These are phyloP conservation scores for Rhinocladiella mackenziei DNA, from an alignment of 2,329 filamentous ascomycete species.

Conservation along the genomic window DNA sequence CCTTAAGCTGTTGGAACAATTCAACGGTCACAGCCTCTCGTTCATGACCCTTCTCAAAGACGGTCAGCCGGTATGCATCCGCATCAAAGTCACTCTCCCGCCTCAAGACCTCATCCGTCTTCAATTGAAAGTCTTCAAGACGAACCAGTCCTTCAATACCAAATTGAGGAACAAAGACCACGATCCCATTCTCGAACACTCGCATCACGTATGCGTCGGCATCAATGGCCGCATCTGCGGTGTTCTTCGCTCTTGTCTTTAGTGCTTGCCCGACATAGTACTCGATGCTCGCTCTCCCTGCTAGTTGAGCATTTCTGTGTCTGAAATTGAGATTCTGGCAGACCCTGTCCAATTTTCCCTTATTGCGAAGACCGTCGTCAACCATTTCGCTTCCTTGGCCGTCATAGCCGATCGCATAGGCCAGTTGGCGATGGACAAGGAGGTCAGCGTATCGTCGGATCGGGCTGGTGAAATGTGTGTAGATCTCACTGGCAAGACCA, in stretches of 20 bases:
- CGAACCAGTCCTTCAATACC: conserved; percentile 91
- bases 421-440: conserved; percentile 87
- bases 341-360: conserved; percentile 81
- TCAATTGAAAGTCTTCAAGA: conserved; percentile 77
- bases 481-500: conserved; percentile 91
- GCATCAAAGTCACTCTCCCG: conserved; percentile 79
- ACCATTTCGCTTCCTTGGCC: conserved; percentile 56
- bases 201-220: conserved; percentile 97
- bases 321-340: conserved; percentile 98
- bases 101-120: conserved; percentile 31
- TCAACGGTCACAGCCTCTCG: conserved; percentile 60
- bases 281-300: conserved; percentile 87
- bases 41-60: conserved; percentile 55
- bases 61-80: conserved; percentile 73
- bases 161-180: conserved; percentile 92
- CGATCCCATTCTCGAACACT: conserved; percentile 95
- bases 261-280: conserved; percentile 98
- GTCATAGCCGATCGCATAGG: conserved; percentile 88
- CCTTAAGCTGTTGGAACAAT: conserved; percentile 86
- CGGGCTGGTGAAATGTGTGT: conserved; percentile 96
- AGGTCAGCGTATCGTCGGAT: conserved; percentile 98
- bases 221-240: conserved; percentile 50
- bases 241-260: conserved; percentile 60
- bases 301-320: conserved; percentile 94
- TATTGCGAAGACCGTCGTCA: conserved; percentile 75